Percentiles rank a stretch among this genome's conserved stretches.
phyloP scores from a whole-genome alignment of 164 flowering plant species.

The Nymphaea thermarum region DNA sequence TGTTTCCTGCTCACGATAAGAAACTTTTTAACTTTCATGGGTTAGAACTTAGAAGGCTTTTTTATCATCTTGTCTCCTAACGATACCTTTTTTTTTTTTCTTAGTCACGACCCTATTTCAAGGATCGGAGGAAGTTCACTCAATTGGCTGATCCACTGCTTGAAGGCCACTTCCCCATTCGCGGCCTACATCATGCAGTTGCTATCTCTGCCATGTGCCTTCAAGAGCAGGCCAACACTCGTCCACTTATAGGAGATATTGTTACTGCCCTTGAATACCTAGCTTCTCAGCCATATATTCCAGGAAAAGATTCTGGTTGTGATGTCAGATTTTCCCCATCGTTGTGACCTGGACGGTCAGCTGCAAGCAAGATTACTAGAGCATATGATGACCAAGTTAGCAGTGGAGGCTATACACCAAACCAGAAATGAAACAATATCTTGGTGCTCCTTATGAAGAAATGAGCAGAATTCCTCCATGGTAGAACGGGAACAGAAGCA shows the following conservation, averaged over 20 bases:
- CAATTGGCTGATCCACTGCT: conserved; percentile 66
- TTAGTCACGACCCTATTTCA: conserved; percentile 65
- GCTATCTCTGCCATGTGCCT: conserved; percentile 87
- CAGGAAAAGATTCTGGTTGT: conserved; percentile 12
- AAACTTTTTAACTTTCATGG: background rate
- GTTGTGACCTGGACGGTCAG: background rate
- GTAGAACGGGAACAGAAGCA: too few relatives aligned
- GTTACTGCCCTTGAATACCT: conserved; percentile 79
- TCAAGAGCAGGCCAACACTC: conserved; percentile 63
- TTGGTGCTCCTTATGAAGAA: too few relatives aligned
- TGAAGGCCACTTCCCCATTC: conserved; percentile 49
- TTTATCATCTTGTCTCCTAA: background rate
- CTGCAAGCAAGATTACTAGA: too few relatives aligned
- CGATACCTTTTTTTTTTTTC: conserved; percentile 5
- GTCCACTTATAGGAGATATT: conserved; percentile 64
- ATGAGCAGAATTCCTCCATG: too few relatives aligned
- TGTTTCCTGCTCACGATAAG: background rate
- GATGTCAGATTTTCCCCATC: conserved; percentile 6
- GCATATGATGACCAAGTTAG: too few relatives aligned
- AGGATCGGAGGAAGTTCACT: conserved; percentile 48
- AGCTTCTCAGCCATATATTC: conserved; percentile 35
- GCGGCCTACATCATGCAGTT: conserved; percentile 54
- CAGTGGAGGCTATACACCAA: too few relatives aligned
- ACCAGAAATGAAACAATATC: too few relatives aligned
- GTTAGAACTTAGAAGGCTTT: background rate